Evolutionary conservation across 2,329 filamentous ascomycete species (phyloP).

Genomic region (Chaetothyriales sp.): DNA sequence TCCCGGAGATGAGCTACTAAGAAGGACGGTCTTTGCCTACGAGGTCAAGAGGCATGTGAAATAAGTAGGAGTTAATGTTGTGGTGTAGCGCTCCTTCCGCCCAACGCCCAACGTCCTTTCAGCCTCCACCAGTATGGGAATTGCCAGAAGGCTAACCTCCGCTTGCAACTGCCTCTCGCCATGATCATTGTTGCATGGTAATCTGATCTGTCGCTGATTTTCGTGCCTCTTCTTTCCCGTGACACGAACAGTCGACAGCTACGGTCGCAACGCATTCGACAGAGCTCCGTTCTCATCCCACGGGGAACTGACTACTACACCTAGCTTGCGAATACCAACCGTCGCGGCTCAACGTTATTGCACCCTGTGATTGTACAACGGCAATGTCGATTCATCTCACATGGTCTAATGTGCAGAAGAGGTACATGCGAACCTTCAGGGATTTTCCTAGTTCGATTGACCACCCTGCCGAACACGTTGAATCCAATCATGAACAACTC

Average conservation of each 20-base stretch:
- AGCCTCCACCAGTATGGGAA: neutral
- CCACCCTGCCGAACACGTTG: neutral
- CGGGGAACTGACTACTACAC: neutral
- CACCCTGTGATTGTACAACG: too few relatives aligned
- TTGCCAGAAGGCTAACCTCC: neutral
- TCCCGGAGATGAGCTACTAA: constrained; percentile 65
- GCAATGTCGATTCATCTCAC: neutral
- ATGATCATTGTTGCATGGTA: too few relatives aligned
- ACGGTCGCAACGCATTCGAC: too few relatives aligned
- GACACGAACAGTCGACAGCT: too few relatives aligned
- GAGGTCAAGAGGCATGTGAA: constrained; percentile 33
- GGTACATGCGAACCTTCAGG: neutral
- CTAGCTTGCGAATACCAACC: neutral
- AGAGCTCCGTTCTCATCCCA: too few relatives aligned
- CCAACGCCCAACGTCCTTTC: neutral
- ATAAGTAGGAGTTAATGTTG: constrained; percentile 36
- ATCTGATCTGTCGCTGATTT: neutral
- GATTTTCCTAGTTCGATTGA: neutral
- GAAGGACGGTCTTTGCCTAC: constrained; percentile 73
- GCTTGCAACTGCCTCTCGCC: neutral
- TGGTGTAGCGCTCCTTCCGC: neutral
- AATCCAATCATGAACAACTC: neutral
- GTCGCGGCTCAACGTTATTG: neutral
- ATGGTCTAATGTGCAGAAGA: neutral
- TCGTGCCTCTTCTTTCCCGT: neutral